Evolutionary conservation across 805 yeast species (phyloP).

Genomic region (Myxozyma neotropica): DNA sequence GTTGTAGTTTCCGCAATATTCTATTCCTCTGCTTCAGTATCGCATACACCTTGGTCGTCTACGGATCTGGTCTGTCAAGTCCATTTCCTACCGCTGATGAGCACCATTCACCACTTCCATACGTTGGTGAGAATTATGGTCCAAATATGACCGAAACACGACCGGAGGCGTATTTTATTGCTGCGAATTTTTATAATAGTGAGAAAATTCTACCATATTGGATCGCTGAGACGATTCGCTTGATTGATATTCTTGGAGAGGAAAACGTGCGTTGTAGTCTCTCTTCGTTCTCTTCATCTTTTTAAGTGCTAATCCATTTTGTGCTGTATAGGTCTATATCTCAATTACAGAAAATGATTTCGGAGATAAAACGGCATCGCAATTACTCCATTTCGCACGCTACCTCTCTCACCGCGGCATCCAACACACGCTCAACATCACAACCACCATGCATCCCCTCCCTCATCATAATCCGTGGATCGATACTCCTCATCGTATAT

Average conservation of each 20-base stretch:
- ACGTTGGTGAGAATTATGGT: neutral
- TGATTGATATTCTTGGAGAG: conserved; percentile 22
- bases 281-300: neutral
- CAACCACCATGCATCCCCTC: conserved; percentile 20
- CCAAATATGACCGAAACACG: neutral
- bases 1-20: neutral
- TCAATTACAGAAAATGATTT: conserved; percentile 30
- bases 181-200: conserved; percentile 29
- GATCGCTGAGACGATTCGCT: conserved; percentile 14
- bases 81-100: neutral
- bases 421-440: conserved; percentile 15
- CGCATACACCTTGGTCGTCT: neutral
- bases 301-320: neutral
- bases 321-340: conserved; percentile 21
- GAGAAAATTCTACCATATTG: conserved; percentile 19
- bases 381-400: conserved; percentile 17
- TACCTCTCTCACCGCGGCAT: conserved; percentile 17
- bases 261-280: conserved; percentile 14
- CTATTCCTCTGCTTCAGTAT: neutral
- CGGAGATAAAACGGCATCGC: conserved; percentile 23
- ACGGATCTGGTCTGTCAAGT: neutral
- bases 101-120: neutral
- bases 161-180: conserved; percentile 19
- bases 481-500: conserved; percentile 16
- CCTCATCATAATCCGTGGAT: conserved; percentile 28